Percentiles rank a stretch among this genome's conserved stretches.
phyloP scores from a whole-genome alignment of 2,329 filamentous ascomycete species.

The Aspergillus bombycis region DNA sequence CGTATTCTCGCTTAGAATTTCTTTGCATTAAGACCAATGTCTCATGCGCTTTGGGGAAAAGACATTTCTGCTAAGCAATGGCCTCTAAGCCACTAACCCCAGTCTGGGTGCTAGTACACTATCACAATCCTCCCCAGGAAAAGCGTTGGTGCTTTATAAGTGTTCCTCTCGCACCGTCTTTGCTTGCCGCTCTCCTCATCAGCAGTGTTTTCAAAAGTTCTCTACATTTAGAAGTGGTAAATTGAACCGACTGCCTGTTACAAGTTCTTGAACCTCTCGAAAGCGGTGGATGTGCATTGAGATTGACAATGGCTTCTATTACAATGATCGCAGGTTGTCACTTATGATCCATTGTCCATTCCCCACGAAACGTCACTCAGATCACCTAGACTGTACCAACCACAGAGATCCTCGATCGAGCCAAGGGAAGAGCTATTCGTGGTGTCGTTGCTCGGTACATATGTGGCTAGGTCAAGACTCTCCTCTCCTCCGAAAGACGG shows the following conservation, averaged over 20 bases:
- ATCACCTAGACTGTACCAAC: slow-evolving; percentile 4
- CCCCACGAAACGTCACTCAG: slow-evolving; percentile 9
- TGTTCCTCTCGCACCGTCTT: too few relatives aligned
- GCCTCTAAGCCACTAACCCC: too few relatives aligned
- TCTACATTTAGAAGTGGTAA: slow-evolving; percentile 33
- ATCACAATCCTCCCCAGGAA: too few relatives aligned
- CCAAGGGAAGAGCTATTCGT: neutral
- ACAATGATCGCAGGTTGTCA: too few relatives aligned
- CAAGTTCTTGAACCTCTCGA: slow-evolving; percentile 28
- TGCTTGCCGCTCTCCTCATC: too few relatives aligned
- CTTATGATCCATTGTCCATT: neutral
- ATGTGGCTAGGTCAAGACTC: neutral
- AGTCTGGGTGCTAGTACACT: too few relatives aligned
- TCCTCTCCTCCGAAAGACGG: slow-evolving; percentile 5
- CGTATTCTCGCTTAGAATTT: neutral
- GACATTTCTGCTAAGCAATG: too few relatives aligned
- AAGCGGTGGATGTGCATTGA: too few relatives aligned
- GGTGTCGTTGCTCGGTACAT: neutral
- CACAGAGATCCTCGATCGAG: slow-evolving; percentile 1
- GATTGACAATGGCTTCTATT: too few relatives aligned
- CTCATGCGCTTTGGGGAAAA: too few relatives aligned
- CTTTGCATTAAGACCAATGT: too few relatives aligned
- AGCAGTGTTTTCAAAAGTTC: slow-evolving; percentile 29
- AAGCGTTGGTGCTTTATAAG: too few relatives aligned
- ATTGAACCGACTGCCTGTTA: slow-evolving; percentile 36